Base-by-base conservation (phyloP, 228 moss, liverwort and hornwort species). In the Sphagnum magellanicum region DNA sequence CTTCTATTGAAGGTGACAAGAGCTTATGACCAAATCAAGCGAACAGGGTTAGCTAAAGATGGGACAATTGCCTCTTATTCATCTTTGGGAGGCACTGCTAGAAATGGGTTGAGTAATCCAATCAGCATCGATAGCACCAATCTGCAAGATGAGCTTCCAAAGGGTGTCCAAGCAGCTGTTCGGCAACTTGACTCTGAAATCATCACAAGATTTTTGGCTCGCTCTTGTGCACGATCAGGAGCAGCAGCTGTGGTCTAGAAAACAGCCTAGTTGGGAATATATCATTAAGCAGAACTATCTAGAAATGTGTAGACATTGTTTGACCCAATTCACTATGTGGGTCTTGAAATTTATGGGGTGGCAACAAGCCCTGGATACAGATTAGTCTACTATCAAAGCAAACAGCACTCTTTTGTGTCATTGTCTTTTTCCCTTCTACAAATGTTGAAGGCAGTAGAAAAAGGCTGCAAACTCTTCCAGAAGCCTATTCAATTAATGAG, bases 21-120 rank as follows among this genome's bases (percentile, higher is more conserved):
- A 81, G 95, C 95, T 4, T 96, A 96, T 53, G 91, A 96, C 71
- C 78, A 88, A 67, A 96, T 96, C 66, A 96, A 92, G 83, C 82
- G 92, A 75, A 84, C 77, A 49, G 95, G 95, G 50, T 76, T 92
- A 68, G 91, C 88, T 32, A 76, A 86, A 11, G 79, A 71, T 10
- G 92, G 89, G 65, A 81, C n/a, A 10, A 79, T 86, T 60, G 83
- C 83, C 4, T 79, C 79, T 14, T 96, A 96, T 66, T 84, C 90
- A 13, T 88, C 92, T 11, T 69, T 96, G 5, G 95, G 95, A 67
- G 95, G 95, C 67, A 86, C 81, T 58, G 86, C 81, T 4, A 89
- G 95, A 61, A 89, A 92, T 52, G 87, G 91, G 53, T 68, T 96
- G 49, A 96, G 95, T 74, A 92, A 96, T 59, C 91, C 92, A n/a